phyloP scores from a whole-genome alignment of 1,284 basidiomycete species.

The Sporisorium sorghi region DNA sequence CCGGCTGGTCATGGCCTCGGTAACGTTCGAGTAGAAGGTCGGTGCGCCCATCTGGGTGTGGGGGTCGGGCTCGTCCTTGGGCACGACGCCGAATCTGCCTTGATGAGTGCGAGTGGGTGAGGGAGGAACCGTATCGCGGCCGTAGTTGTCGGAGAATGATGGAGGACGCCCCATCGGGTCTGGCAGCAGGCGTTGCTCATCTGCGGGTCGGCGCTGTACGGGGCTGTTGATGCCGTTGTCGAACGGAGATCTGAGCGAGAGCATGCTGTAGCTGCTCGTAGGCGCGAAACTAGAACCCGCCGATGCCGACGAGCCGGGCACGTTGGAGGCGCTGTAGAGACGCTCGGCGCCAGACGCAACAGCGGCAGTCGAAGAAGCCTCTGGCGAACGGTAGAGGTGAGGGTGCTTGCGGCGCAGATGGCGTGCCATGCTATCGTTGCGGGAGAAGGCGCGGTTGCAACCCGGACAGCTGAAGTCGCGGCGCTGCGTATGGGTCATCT shows the following conservation, averaged over 20 bases:
- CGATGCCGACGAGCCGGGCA: constrained; percentile 8
- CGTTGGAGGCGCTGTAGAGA: constrained; percentile 7
- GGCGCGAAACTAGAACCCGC: constrained; percentile 2
- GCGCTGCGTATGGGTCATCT: constrained; percentile 48
- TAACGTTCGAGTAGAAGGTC: background rate
- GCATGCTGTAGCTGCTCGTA: constrained; percentile 11
- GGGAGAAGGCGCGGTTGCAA: constrained; percentile 39
- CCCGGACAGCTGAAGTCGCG: constrained; percentile 45
- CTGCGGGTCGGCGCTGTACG: constrained; percentile 8
- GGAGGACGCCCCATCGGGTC: constrained; percentile 7
- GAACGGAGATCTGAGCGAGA: constrained; percentile 28
- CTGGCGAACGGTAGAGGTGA: constrained; percentile 28
- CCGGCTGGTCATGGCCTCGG: background rate
- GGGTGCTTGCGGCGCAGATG: constrained; percentile 49
- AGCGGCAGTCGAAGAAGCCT: background rate
- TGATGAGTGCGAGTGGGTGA: constrained; percentile 11
- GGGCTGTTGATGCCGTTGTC: constrained; percentile 10
- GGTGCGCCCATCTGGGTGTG: background rate
- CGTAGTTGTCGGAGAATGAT: constrained; percentile 3
- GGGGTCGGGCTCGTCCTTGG: constrained; percentile 16
- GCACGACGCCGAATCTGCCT: constrained; percentile 1
- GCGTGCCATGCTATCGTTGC: constrained; percentile 49
- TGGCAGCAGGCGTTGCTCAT: constrained; percentile 3
- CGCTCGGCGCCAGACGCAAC: constrained; percentile 9
- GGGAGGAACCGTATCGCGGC: constrained; percentile 6